Percentiles rank a stretch among this genome's conserved stretches.
phyloP scores from a whole-genome alignment of 306 rosid species.

The Rosa rugosa region DNA sequence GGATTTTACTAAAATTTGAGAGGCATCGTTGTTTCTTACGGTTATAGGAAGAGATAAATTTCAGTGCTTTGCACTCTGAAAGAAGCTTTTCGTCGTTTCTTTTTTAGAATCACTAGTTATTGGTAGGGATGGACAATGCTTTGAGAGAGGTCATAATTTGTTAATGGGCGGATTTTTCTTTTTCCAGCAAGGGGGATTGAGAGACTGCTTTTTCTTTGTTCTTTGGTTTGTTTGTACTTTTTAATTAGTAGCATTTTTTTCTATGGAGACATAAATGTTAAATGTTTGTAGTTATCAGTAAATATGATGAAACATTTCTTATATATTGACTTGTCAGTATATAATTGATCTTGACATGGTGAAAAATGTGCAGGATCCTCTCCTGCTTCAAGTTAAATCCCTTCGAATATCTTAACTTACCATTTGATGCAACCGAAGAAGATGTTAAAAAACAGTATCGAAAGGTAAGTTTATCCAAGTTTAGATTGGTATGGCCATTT shows the following conservation, averaged over 20 bases:
- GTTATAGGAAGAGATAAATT: background rate
- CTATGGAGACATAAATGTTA: background rate
- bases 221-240: background rate
- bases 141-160: background rate
- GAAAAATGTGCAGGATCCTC: slow-evolving; percentile 55
- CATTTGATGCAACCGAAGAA: slow-evolving; percentile 71
- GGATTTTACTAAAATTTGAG: background rate
- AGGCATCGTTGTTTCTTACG: no score
- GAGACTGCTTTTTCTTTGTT: background rate
- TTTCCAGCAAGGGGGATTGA: background rate
- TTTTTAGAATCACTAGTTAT: background rate
- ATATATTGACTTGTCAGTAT: background rate
- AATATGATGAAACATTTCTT: background rate
- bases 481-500: slow-evolving; percentile 12
- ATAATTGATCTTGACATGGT: no score
- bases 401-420: slow-evolving; percentile 70
- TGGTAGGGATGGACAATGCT: background rate
- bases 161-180: background rate
- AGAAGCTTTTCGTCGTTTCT: background rate
- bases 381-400: slow-evolving; percentile 94
- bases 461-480: slow-evolving; percentile 53
- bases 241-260: background rate
- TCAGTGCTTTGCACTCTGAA: background rate
- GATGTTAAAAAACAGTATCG: slow-evolving; percentile 91
- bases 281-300: background rate